phyloP scores from a whole-genome alignment of 225 moss, liverwort and hornwort species.

The Polytrichum formosum region DNA sequence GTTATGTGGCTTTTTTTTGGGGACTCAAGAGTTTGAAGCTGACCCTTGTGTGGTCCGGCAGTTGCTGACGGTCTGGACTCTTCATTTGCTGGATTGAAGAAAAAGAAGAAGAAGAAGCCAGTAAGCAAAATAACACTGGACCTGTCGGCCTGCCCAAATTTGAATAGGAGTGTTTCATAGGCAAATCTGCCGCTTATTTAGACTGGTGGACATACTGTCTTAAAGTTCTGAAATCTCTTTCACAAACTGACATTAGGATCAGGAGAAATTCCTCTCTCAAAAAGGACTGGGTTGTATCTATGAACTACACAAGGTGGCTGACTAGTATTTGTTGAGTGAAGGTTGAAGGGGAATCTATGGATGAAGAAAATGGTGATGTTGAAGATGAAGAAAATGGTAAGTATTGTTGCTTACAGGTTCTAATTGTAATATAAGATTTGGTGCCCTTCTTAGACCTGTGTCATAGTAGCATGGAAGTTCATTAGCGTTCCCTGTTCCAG shows the following conservation, averaged over 20 bases:
- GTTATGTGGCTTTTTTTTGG: no score
- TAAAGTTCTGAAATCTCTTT: background rate
- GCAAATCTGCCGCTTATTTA: background rate
- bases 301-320: no score
- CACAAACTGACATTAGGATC: no score
- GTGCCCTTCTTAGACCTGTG: background rate
- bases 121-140: conserved; percentile 24
- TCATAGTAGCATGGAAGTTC: background rate
- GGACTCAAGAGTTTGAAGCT: no score
- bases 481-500: background rate
- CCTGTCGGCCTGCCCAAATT: no score
- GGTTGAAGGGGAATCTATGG: conserved; percentile 72
- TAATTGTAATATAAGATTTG: no score
- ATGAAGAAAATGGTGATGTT: conserved; percentile 59
- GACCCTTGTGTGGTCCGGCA: background rate
- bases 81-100: conserved; percentile 35
- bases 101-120: conserved; percentile 64
- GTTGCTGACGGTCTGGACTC: conserved; percentile 42
- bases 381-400: conserved; percentile 54
- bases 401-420: background rate
- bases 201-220: background rate
- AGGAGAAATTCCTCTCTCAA: no score
- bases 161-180: conserved; percentile 9
- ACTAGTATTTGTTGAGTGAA: conserved; percentile 5
- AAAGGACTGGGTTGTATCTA: no score